Percentiles rank a stretch among this genome's conserved stretches.
phyloP scores from a whole-genome alignment of 805 yeast species.

The Kluyveromyces starmeri region DNA sequence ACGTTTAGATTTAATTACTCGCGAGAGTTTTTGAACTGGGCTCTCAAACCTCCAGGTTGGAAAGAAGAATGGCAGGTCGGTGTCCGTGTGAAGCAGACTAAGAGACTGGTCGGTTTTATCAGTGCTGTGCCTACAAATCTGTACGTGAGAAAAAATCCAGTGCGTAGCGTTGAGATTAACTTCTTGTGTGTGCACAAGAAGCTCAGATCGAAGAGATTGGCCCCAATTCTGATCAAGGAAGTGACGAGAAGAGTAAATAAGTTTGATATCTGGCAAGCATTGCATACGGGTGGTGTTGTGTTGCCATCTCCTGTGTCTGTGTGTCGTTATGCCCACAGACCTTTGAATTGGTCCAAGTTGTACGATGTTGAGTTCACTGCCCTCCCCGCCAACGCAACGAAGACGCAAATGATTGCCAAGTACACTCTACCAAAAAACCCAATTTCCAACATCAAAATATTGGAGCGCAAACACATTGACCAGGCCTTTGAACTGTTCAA shows the following conservation, averaged over 20 bases:
- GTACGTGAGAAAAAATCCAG: constrained; percentile 43
- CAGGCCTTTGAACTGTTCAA: constrained; percentile 51
- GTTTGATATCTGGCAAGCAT: constrained; percentile 86
- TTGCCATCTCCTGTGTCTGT: constrained; percentile 88
- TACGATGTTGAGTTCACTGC: constrained; percentile 85
- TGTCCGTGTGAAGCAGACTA: constrained; percentile 70
- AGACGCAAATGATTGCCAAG: constrained; percentile 61
- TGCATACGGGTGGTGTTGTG: constrained; percentile 86
- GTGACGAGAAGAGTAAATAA: constrained; percentile 87
- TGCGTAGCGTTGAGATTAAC: constrained; percentile 79
- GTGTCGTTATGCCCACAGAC: constrained; percentile 88
- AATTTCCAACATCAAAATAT: constrained; percentile 41
- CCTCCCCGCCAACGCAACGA: constrained; percentile 62
- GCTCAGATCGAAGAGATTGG: constrained; percentile 83
- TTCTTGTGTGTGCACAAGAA: constrained; percentile 92
- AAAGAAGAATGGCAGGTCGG: constrained; percentile 84
- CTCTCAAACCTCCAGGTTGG: constrained; percentile 92
- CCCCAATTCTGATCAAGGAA: constrained; percentile 90
- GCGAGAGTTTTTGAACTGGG: constrained; percentile 81
- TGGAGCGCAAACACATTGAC: constrained; percentile 53
- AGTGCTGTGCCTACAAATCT: constrained; percentile 78
- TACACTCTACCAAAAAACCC: constrained; percentile 53
- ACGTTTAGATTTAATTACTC: constrained; percentile 87
- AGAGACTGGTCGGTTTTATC: constrained; percentile 83
- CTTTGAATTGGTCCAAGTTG: constrained; percentile 84